Conservation (phyloP, 2,329 filamentous ascomycete genomes). For the Orbilia javanica region DNA sequence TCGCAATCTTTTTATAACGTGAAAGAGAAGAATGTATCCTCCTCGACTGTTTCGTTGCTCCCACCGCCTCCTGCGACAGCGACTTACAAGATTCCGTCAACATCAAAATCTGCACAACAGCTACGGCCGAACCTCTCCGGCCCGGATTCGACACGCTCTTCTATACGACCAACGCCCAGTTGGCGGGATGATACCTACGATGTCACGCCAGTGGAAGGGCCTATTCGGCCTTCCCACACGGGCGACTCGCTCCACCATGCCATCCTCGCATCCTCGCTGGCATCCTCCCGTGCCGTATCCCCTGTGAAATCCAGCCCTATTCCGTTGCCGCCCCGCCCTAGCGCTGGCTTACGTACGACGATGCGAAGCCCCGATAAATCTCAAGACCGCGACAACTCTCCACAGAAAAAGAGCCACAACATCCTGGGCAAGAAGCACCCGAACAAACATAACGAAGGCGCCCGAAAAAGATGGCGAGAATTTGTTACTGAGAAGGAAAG, state of each 20-base stretch:
- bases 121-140: conserved; percentile 39
- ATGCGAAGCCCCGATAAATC: conserved; percentile 52
- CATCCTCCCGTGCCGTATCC: conserved; percentile 46
- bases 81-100: conserved; percentile 5
- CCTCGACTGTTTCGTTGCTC: conserved; percentile 1
- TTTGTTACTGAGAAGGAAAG: conserved; percentile 78
- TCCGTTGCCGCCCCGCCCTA: conserved; percentile 42
- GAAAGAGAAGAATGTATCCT: conserved; percentile 38
- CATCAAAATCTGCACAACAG: conserved; percentile 17
- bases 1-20: conserved; percentile 33
- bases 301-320: conserved; percentile 56
- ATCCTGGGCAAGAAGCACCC: conserved; percentile 75
- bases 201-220: conserved; percentile 20
- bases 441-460: conserved; percentile 79
- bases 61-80: conserved; percentile 15
- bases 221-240: conserved; percentile 47
- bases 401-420: conserved; percentile 60
- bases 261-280: conserved; percentile 43
- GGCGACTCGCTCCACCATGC: conserved; percentile 44
- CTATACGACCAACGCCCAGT: conserved; percentile 14
- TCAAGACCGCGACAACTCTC: conserved; percentile 25
- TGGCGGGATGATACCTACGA: conserved; percentile 48
- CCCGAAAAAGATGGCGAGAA: conserved; percentile 81
- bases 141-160: conserved; percentile 41
- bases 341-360: conserved; percentile 31